Evolutionary conservation across 305 asterid genomes (phyloP).

Genomic region (Solanum chacoense): DNA sequence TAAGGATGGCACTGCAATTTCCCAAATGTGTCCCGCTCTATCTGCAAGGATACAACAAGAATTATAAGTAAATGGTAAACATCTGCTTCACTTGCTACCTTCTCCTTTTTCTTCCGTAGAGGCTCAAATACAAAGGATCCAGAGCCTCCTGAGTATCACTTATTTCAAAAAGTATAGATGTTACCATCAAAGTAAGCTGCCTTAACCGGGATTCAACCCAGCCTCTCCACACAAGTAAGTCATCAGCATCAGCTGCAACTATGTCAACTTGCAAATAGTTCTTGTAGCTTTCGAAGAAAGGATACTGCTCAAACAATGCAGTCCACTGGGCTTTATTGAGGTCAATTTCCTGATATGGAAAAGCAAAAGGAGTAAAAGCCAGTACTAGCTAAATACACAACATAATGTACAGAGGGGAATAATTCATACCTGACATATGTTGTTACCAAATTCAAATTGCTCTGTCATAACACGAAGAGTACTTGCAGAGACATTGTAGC

Average conservation of each 20-base stretch:
- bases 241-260: slow-evolving; percentile 73
- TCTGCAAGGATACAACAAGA: slow-evolving; percentile 44
- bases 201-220: slow-evolving; percentile 98
- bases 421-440: slow-evolving; percentile 62
- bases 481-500: slow-evolving; percentile 92
- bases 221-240: slow-evolving; percentile 94
- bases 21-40: slow-evolving; percentile 78
- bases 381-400: not conserved
- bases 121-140: not conserved
- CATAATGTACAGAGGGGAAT: not conserved
- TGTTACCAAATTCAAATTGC: slow-evolving; percentile 69
- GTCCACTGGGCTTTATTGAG: slow-evolving; percentile 63
- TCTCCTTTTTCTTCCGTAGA: not conserved
- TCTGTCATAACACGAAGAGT: slow-evolving; percentile 90
- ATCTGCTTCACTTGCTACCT: not conserved
- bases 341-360: slow-evolving; percentile 63
- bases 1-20: slow-evolving; percentile 87
- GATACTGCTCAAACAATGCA: slow-evolving; percentile 72
- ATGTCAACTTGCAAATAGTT: slow-evolving; percentile 86
- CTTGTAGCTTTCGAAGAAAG: slow-evolving; percentile 79
- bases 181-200: slow-evolving; percentile 89
- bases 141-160: not conserved
- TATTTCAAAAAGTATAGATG: slow-evolving; percentile 16
- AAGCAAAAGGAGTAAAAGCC: not conserved
- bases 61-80: slow-evolving; percentile 10